Evolutionary conservation across 768 basidiomycete species (phyloP), one percentile per base, ranked within the genome.

Genomic region (Mycena rosella): DNA sequence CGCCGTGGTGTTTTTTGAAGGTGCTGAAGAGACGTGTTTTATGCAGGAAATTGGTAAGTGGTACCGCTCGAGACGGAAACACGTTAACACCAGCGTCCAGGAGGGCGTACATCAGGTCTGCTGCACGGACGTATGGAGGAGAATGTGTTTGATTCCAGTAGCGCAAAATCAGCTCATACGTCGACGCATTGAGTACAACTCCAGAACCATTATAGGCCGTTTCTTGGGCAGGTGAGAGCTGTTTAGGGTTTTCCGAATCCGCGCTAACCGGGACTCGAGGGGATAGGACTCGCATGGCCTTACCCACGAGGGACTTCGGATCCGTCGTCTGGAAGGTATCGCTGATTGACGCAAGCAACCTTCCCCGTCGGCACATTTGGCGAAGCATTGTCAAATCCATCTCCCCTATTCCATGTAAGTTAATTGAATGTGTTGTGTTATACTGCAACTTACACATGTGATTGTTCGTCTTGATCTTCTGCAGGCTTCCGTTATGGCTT

Each of bases 401-500:
- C n/a, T 56, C 54, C 54, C 54, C 54, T 56, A 17, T 30, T 32
- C 17, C 27, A 29, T 5, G 44, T 58, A 45, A 58, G 55, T 56
- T 42, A 40, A n/a, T 11, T 18, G 26, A 56, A 29, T 26, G n/a
- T 44, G 13, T 6, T n/a, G 20, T 20, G 22, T 29, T n/a, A n/a
- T 52, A 51, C 29, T 24, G 8, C 29, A 9, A n/a, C n/a, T n/a
- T n/a, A n/a, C n/a, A n/a, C n/a, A n/a, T n/a, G n/a, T n/a, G n/a
- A n/a, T n/a, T n/a, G 17, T 40, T 40, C 38, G 17, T 18, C 63
- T 57, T 42, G 42, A 68, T 65, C 15, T 63, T 61, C 42, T 60
- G 56, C 34, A 71, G 62, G 4, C 22, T 29, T 42, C 70, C 63
- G 40, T 73, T 71, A 44, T 63, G 26, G 44, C 54, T 54, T 57